Percentiles rank a stretch among this genome's conserved stretches.
Evolutionary conservation across 2,329 filamentous ascomycete species (phyloP).

Genomic region (Thelonectria olida): DNA sequence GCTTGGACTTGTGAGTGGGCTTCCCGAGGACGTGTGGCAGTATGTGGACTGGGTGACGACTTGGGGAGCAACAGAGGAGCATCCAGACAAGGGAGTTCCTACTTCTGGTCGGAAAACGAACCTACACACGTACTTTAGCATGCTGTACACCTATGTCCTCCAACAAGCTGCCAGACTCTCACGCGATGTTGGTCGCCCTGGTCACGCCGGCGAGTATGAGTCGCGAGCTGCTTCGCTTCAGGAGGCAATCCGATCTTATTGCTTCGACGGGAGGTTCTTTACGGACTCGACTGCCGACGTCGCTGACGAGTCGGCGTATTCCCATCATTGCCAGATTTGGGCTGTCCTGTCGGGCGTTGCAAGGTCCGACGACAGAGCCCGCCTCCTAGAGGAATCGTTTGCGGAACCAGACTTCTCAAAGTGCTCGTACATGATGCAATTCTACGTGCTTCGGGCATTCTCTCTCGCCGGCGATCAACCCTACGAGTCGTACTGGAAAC

Average conservation of each 20-base stretch:
- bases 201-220: constrained; percentile 42
- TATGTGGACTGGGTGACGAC: constrained; percentile 48
- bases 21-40: constrained; percentile 44
- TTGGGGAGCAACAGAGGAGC: constrained; percentile 23
- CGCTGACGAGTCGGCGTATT: constrained; percentile 39
- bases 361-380: constrained; percentile 1
- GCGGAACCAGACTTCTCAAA: constrained; percentile 13
- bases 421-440: constrained; percentile 25
- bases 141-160: constrained; percentile 50
- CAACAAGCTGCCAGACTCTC: constrained; percentile 44
- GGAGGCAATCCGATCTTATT: constrained; percentile 41
- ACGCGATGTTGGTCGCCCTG: constrained; percentile 44
- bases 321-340: constrained; percentile 49
- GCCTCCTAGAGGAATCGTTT: constrained; percentile 12
- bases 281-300: constrained; percentile 45
- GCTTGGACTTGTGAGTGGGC: constrained; percentile 21
- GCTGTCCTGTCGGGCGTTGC: constrained; percentile 45
- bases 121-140: constrained; percentile 36
- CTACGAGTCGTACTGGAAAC: constrained; percentile 21
- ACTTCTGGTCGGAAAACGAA: constrained; percentile 47
- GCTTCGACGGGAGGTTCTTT: constrained; percentile 46
- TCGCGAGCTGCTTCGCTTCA: constrained; percentile 35
- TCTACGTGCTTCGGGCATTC: constrained; percentile 22
- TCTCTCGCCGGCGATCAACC: constrained; percentile 13
- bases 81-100: constrained; percentile 46